Evolutionary conservation across 1,284 basidiomycete species (phyloP), one percentile per base, ranked within the genome.

Genomic region (Pseudozyma hubeiensis): DNA sequence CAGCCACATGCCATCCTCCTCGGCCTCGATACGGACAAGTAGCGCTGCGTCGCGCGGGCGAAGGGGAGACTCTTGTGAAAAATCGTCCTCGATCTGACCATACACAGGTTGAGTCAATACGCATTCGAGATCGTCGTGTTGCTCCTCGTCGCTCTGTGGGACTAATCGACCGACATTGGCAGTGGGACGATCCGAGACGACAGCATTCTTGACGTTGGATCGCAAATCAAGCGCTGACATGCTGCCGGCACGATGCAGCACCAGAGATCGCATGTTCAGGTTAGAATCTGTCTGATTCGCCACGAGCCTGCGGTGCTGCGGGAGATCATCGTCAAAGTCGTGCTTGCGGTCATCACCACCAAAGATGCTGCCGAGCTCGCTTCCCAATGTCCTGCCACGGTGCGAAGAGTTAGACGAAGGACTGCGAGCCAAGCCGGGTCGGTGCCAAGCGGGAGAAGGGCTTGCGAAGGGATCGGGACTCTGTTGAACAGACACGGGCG

Each of bases 291-390:
- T 30, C 44, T 16, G 45, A 8, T n/a, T 19, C 16, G 9, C 19
- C 5, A 33, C 33, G n/a, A 48, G 29, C 39, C 66, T 46, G 41
- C 73, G 64, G 19, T 33, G 39, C 31, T 68, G 68, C 19, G 68
- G 68, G 17, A 72, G 50, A 30, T 71, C 67, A 40, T 72, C 64
- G 56, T 68, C 57, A 33, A 72, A 64, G 44, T 69, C 67, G 34
- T 61, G 43, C 53, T 59, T 59, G 30, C 75, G 70, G 30, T 79
- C 77, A 31, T 67, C 68, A 16, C 65, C 74, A 16, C 75, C 79
- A 52, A 72, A 74, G 53, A 78, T 66, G 64, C 78, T 80, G n/a
- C 79, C 77, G 10, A 80, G 68, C 68, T 80, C 79, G 47, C 78
- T 81, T 9, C 70, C 78, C 14, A 81, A 57, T 13, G 70, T 75